Base-by-base conservation (phyloP, 495 filamentous ascomycete species). In the Aspergillus sclerotiicarbonarius region DNA sequence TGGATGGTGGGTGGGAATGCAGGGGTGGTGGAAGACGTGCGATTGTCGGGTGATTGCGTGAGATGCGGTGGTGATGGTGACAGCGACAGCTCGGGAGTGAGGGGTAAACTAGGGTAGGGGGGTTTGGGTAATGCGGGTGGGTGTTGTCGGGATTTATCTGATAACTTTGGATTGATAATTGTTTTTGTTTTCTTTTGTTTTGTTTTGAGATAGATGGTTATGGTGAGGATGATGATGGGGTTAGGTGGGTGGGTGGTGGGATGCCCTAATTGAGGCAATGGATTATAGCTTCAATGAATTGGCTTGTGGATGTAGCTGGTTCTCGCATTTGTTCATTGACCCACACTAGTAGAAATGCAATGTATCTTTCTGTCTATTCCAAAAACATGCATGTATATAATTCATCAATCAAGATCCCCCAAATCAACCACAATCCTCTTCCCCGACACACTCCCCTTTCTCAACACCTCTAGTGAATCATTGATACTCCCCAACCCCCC, bases 401-500 rank as follows among this genome's bases (percentile, higher is more conserved):
- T 30, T 20, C 19, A 31, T n/a, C 33, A 43, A 44, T n/a, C n/a
- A n/a, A n/a, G n/a, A 1, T 19, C 35, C 6, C 60, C 63, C 30
- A 77, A 60, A 48, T 74, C 71, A n/a, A 87, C 79, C 20, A 86
- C 83, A 60, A 86, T 72, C 51, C 83, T 76, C 56, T 84, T 84
- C 7, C 84, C 84, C 53, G 79, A 81, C 35, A 80, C 78, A 29
- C 76, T 72, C 5, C 85, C 85, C 64, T 73, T 74, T 41, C 83
- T 72, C 63, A 89, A 71, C 48, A 73, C 68, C 57, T 88, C 83
- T 52, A 90, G 65, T 3, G 82, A 85, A 29, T 69, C 77, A 71
- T 90, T 89, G 8, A 90, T 78, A 8, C 83, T 82, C 12, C 71
- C 78, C 18, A 90, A 55, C 6, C 86, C 87, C 2, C 82, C 81